phyloP scores from a whole-genome alignment of 225 moss, liverwort and hornwort species.

The Straminergon stramineum region DNA sequence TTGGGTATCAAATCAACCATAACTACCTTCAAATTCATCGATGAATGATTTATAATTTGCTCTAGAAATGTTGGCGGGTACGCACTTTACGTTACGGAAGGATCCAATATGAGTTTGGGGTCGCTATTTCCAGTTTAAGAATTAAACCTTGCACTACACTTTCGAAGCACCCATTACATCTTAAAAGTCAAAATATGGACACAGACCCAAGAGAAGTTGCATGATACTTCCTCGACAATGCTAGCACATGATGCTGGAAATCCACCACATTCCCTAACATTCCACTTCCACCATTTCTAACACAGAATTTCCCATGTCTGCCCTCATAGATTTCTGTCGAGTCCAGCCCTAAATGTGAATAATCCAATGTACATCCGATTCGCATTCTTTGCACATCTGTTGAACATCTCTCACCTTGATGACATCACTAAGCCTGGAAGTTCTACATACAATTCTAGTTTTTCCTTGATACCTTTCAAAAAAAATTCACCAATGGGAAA shows the following conservation, averaged over 20 bases:
- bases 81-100: background rate
- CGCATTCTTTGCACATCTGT: background rate
- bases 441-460: background rate
- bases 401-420: background rate
- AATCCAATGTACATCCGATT: background rate
- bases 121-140: background rate
- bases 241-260: background rate
- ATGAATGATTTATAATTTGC: background rate
- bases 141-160: background rate
- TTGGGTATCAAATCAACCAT: background rate
- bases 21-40: background rate
- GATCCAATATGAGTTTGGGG: background rate
- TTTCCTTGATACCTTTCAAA: background rate
- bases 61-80: background rate
- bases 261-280: background rate
- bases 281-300: background rate
- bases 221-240: background rate
- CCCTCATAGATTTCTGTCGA: background rate
- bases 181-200: background rate
- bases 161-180: background rate
- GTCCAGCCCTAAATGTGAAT: background rate
- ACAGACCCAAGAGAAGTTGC: background rate
- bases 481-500: background rate
- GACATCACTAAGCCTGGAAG: background rate
- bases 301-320: background rate